Conservation (phyloP, 805 yeast genomes). For the Wickerhamiella shivajii region DNA sequence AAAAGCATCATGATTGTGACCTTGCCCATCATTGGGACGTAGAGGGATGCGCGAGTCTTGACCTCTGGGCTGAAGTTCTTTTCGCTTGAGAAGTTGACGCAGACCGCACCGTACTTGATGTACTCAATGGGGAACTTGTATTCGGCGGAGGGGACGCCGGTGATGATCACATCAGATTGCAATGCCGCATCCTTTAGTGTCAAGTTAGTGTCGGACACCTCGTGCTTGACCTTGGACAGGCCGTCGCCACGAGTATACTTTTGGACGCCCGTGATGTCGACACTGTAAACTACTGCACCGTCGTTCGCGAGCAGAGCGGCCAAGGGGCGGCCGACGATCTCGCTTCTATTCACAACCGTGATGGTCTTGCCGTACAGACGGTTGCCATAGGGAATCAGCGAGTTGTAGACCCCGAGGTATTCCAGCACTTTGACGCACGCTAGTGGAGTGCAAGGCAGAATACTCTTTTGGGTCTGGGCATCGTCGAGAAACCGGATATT, state of each 20-base stretch:
- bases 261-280: conserved; percentile 75
- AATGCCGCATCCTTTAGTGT: conserved; percentile 52
- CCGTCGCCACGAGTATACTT: conserved; percentile 92
- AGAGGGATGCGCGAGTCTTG: conserved; percentile 73
- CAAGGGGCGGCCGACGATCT: conserved; percentile 92
- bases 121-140: conserved; percentile 79
- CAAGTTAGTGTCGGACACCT: conserved; percentile 43
- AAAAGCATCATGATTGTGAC: conserved; percentile 91
- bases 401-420: conserved; percentile 75
- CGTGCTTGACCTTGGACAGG: conserved; percentile 64
- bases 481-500: conserved; percentile 73
- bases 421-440: conserved; percentile 91
- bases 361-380: conserved; percentile 85
- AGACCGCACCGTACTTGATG: conserved; percentile 77
- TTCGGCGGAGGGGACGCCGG: conserved; percentile 78
- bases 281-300: conserved; percentile 92
- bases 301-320: conserved; percentile 94
- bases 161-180: conserved; percentile 78
- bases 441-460: conserved; percentile 91
- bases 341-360: conserved; percentile 83
- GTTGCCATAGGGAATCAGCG: conserved; percentile 72
- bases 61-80: conserved; percentile 73
- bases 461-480: conserved; percentile 53
- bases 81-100: conserved; percentile 77
- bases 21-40: conserved; percentile 92